Evolutionary conservation across 192 early-diverging fungal genomes (phyloP).

Genomic region (Backusella westeae): DNA sequence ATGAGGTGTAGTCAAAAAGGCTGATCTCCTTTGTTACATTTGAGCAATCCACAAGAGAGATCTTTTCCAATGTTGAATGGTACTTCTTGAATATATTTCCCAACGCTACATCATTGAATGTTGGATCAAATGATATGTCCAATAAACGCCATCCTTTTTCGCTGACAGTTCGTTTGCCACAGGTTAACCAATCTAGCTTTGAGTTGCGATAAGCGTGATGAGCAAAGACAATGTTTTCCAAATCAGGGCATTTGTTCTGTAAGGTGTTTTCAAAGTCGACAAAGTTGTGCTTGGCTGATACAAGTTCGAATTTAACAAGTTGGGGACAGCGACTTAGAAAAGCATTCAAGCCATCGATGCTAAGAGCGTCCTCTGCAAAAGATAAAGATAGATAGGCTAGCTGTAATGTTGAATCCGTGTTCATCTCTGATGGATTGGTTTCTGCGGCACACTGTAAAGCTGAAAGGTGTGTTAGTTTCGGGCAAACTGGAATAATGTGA

Average conservation of each 20-base stretch:
- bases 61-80: neutral
- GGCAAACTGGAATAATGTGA: neutral
- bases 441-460: neutral
- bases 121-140: neutral
- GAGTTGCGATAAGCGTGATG: neutral
- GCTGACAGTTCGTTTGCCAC: neutral
- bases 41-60: neutral
- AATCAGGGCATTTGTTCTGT: neutral
- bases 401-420: neutral
- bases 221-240: neutral
- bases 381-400: neutral
- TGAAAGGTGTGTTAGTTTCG: conserved; percentile 10
- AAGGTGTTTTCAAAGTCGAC: neutral
- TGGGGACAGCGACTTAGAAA: neutral
- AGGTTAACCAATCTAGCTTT: neutral
- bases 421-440: neutral
- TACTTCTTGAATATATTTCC: neutral
- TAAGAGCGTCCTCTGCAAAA: neutral
- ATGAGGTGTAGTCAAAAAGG: neutral
- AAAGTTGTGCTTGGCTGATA: neutral
- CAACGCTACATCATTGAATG: neutral
- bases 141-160: neutral
- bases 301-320: neutral
- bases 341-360: neutral
- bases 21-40: neutral